A percentile compares a stretch with the other conserved stretches of the same genome.
Evolutionary conservation across 2,329 filamentous ascomycete species (phyloP).

Genomic region (Diaporthe nobilis): DNA sequence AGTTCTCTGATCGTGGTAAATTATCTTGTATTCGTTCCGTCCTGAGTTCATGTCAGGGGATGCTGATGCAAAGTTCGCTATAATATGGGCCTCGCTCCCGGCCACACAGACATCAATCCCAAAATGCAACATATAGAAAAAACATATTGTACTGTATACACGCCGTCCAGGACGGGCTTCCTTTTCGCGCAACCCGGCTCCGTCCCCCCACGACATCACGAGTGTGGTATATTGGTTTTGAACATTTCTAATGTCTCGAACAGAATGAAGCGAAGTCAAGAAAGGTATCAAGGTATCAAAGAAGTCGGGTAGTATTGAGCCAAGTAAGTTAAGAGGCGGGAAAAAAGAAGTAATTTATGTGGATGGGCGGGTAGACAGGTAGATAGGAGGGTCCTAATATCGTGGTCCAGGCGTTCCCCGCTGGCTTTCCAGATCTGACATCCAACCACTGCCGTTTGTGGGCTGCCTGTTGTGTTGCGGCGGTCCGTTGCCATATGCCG

Average conservation of each 20-base stretch:
- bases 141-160: conserved; percentile 33
- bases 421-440: conserved; percentile 36
- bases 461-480: conserved; percentile 27
- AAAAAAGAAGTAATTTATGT: background rate
- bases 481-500: conserved; percentile 1
- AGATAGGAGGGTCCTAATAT: conserved; percentile 12
- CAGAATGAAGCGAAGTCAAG: conserved; percentile 32
- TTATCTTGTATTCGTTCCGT: conserved; percentile 21
- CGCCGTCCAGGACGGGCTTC: background rate
- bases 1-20: background rate
- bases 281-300: conserved; percentile 40
- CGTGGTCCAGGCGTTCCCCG: conserved; percentile 39
- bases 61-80: conserved; percentile 25
- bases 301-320: conserved; percentile 24
- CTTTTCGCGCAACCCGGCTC: background rate
- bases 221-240: conserved; percentile 8
- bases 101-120: conserved; percentile 12
- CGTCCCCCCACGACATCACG: background rate
- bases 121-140: conserved; percentile 24
- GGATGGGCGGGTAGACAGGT: background rate
- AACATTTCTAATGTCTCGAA: conserved; percentile 25
- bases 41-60: background rate
- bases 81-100: conserved; percentile 9
- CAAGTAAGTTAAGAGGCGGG: conserved; percentile 5
- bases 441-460: conserved; percentile 22